Evolutionary conservation across 495 filamentous ascomycete genomes (phyloP).

Genomic region (Cladorrhinum samala): DNA sequence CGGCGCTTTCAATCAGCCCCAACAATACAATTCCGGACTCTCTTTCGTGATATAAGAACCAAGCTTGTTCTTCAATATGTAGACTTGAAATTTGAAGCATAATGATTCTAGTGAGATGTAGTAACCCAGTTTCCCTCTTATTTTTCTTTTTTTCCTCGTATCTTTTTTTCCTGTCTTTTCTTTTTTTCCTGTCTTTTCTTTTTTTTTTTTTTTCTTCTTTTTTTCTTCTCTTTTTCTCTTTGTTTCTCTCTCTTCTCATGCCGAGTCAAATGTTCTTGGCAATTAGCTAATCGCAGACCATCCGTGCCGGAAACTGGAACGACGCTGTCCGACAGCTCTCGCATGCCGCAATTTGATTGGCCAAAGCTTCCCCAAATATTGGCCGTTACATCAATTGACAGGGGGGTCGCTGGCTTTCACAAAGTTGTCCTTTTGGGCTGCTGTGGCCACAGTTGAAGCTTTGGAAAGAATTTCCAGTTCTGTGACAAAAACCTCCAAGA

Average conservation of each 20-base stretch:
- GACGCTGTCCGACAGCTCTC: not conserved
- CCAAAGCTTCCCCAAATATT: not conserved
- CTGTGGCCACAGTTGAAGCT: slow-evolving; percentile 26
- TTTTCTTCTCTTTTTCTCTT: too few relatives aligned
- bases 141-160: too few relatives aligned
- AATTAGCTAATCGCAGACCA: slow-evolving; percentile 11
- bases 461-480: not conserved
- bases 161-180: too few relatives aligned
- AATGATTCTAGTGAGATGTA: too few relatives aligned
- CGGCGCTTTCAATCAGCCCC: too few relatives aligned
- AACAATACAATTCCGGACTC: too few relatives aligned
- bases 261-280: slow-evolving; percentile 7
- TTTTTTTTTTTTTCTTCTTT: too few relatives aligned
- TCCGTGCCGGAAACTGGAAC: slow-evolving; percentile 1
- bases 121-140: too few relatives aligned
- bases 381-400: slow-evolving; percentile 17
- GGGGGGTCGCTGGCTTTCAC: slow-evolving; percentile 14
- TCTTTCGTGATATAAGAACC: too few relatives aligned
- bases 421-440: slow-evolving; percentile 33
- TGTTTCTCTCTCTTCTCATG: not conserved
- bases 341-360: slow-evolving; percentile 12
- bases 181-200: too few relatives aligned
- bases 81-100: too few relatives aligned
- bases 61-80: too few relatives aligned
- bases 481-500: not conserved